A percentile compares a stretch with the other conserved stretches of the same genome.
These are phyloP conservation scores for Eremothecium coryli DNA, from an alignment of 1,139 yeast species.

Conservation along the genomic window DNA sequence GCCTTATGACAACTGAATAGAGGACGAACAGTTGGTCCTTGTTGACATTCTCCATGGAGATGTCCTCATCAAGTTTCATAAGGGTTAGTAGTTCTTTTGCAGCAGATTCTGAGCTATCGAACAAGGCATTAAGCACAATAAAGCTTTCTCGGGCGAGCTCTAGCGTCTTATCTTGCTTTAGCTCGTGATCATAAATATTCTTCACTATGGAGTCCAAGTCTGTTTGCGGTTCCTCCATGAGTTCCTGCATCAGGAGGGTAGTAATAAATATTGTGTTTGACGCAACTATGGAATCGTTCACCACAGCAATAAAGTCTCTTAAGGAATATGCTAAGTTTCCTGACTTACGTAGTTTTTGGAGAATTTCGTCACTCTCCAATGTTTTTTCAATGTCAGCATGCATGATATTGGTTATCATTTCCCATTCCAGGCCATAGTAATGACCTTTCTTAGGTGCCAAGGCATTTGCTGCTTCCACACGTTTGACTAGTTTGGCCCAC, in stretches of 20 bases:
- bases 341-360: slow-evolving; percentile 6
- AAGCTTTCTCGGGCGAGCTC: slow-evolving; percentile 12
- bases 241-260: slow-evolving; percentile 16
- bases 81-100: slow-evolving; percentile 15
- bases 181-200: slow-evolving; percentile 13
- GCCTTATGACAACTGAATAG: slow-evolving; percentile 27
- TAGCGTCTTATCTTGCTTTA: slow-evolving; percentile 13
- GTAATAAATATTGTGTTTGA: slow-evolving; percentile 17
- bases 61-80: slow-evolving; percentile 15
- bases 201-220: slow-evolving; percentile 13
- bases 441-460: slow-evolving; percentile 6
- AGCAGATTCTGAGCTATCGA: slow-evolving; percentile 22
- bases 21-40: slow-evolving; percentile 26
- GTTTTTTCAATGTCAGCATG: slow-evolving; percentile 20
- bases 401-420: slow-evolving; percentile 21
- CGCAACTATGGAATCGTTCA: slow-evolving; percentile 22
- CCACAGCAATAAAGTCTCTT: slow-evolving; percentile 20
- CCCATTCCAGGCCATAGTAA: slow-evolving; percentile 16
- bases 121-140: slow-evolving; percentile 22
- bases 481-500: slow-evolving; percentile 23
- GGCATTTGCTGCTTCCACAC: slow-evolving; percentile 13
- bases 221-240: slow-evolving; percentile 13
- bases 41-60: slow-evolving; percentile 9
- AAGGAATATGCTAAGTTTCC: slow-evolving; percentile 16
- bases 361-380: slow-evolving; percentile 20